phyloP scores from a whole-genome alignment of 495 filamentous ascomycete species.

The Friedmanniomyces simplex region DNA sequence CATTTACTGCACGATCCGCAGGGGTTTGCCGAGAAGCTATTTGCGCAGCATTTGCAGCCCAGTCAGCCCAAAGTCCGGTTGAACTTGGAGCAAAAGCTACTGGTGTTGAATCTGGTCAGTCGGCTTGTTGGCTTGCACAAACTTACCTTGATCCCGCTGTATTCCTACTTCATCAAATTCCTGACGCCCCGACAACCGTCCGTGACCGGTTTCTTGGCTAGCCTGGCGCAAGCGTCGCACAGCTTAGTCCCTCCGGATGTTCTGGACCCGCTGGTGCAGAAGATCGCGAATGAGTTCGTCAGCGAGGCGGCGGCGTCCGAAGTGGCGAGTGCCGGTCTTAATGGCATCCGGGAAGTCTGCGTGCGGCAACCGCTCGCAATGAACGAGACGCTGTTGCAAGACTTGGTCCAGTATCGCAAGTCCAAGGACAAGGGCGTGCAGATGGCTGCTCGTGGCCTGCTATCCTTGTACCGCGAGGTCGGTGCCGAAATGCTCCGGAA shows the following conservation, averaged over 20 bases:
- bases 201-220: slow-evolving; percentile 90
- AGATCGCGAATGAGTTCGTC: slow-evolving; percentile 97
- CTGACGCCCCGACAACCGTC: slow-evolving; percentile 80
- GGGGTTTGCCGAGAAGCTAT: slow-evolving; percentile 82
- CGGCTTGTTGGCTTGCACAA: slow-evolving; percentile 89
- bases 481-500: slow-evolving; percentile 82
- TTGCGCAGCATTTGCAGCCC: slow-evolving; percentile 82
- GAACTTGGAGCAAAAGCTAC: slow-evolving; percentile 79
- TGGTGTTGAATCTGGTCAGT: slow-evolving; percentile 79
- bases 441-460: slow-evolving; percentile 89
- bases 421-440: slow-evolving; percentile 96
- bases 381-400: slow-evolving; percentile 89
- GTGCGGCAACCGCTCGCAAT: slow-evolving; percentile 86
- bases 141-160: slow-evolving; percentile 71
- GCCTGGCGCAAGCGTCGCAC: slow-evolving; percentile 83
- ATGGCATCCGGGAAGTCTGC: slow-evolving; percentile 90
- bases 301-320: slow-evolving; percentile 86
- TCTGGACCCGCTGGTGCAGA: slow-evolving; percentile 81
- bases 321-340: slow-evolving; percentile 86
- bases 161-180: slow-evolving; percentile 78
- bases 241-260: slow-evolving; percentile 86
- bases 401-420: slow-evolving; percentile 90
- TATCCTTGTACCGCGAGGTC: slow-evolving; percentile 82
- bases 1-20: slow-evolving; percentile 94
- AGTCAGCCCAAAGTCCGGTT: slow-evolving; percentile 60